Conservation (phyloP, 148 eudicot genomes). For the Chenopodium formosanum region DNA sequence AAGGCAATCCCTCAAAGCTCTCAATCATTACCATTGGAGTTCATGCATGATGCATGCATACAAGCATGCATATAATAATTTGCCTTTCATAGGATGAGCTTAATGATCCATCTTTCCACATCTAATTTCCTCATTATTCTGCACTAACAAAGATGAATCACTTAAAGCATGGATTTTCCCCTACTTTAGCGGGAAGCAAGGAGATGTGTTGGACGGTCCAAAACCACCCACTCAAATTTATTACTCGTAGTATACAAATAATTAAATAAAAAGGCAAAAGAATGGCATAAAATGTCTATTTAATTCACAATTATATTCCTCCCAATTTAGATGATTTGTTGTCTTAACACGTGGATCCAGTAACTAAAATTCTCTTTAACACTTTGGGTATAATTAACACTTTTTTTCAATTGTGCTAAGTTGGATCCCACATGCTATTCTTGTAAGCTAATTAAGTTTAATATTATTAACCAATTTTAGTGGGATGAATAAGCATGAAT, state of each 20-base stretch:
- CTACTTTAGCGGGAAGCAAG: neutral
- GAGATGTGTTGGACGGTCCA: constrained; percentile 18
- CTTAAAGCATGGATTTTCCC: constrained; percentile 19
- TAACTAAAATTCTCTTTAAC: constrained; percentile 1
- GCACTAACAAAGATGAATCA: constrained; percentile 3
- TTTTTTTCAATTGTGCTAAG: neutral
- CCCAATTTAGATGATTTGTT: constrained; percentile 4
- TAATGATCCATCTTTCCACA: constrained; percentile 18
- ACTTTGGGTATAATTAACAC: constrained; percentile 15
- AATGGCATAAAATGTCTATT: constrained; percentile 4
- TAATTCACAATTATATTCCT: constrained; percentile 17
- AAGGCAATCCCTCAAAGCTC: neutral
- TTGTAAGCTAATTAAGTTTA: neutral
- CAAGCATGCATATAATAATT: neutral
- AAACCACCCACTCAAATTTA: neutral
- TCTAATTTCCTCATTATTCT: constrained; percentile 16
- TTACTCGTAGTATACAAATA: neutral
- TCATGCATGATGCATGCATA: neutral
- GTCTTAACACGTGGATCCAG: neutral
- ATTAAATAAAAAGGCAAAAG: neutral
- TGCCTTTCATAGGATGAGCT: neutral
- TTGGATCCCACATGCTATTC: constrained; percentile 21
- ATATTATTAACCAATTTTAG: neutral
- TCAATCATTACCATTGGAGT: neutral
- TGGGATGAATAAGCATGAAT: neutral